Percentiles rank a stretch among this genome's conserved stretches.
Conservation (phyloP, 805 yeast species). For the Pichia phayaonensis region DNA sequence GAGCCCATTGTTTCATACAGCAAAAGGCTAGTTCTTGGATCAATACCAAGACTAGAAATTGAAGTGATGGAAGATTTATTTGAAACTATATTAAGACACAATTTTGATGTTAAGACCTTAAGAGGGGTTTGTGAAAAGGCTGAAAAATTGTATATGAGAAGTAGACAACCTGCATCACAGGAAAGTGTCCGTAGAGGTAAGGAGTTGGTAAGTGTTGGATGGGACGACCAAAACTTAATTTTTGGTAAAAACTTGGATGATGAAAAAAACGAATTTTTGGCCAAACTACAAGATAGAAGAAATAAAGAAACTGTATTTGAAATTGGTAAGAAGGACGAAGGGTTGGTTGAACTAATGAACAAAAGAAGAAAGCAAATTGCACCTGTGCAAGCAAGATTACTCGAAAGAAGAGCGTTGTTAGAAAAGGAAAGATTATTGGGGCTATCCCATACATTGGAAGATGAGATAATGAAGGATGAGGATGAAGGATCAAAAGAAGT, state of each 20-base stretch:
- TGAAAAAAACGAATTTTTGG: conserved; percentile 67
- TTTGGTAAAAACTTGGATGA: conserved; percentile 71
- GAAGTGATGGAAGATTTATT: conserved; percentile 70
- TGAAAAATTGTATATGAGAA: conserved; percentile 77
- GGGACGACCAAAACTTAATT: conserved; percentile 83
- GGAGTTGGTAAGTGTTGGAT: conserved; percentile 64
- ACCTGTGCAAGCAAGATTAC: conserved; percentile 63
- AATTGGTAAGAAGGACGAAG: conserved; percentile 62
- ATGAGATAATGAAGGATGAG: conserved; percentile 51
- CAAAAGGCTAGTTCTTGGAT: conserved; percentile 73
- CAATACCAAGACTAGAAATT: conserved; percentile 63
- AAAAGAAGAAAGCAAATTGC: conserved; percentile 82
- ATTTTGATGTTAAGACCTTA: conserved; percentile 60
- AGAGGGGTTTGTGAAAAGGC: conserved; percentile 76
- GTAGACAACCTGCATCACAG: conserved; percentile 77
- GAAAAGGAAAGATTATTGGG: conserved; percentile 75
- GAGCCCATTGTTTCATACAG: conserved; percentile 65
- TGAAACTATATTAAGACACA: conserved; percentile 48
- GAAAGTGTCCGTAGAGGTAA: conserved; percentile 84
- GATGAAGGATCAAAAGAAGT: conserved; percentile 31
- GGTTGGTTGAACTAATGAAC: conserved; percentile 75
- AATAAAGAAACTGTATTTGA: conserved; percentile 92
- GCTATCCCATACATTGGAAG: conserved; percentile 62
- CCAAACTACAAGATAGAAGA: conserved; percentile 58
- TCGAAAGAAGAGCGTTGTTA: conserved; percentile 56